Evolutionary conservation across 345 rosid genomes (phyloP), one percentile per base, ranked within the genome.

Genomic region (Ricinus communis): DNA sequence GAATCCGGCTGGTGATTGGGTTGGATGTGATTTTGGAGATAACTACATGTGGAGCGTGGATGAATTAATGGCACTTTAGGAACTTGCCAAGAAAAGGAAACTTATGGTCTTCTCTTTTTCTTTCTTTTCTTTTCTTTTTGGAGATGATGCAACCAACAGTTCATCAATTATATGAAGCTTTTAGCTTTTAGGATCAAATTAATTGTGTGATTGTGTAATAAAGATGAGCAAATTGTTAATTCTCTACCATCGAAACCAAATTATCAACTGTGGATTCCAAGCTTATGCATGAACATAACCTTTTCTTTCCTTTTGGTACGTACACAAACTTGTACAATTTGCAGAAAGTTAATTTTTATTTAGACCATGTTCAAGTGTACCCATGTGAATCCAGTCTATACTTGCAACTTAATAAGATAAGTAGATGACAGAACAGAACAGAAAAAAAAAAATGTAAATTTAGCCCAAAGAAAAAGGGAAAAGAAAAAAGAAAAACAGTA

Each of bases 61-160:
- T 71, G 88, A 89, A 74, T 79, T 43, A 84, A 72, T 93, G 96
- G 90, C 89, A 84, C 76, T 79, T 82, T 71, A 85, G 87, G 82
- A 85, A 83, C 66, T 74, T 57, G 6, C 45, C 52, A 21, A 8
- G 46, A 5, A 45, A 21, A 5, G 30, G n/a, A n/a, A 52, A 24
- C 3, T 19, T 56, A 28, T 25, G 56, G 31, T 56, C 47, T 65
- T 16, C 36, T 31, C 65, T 45, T 21, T 56, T 16, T 30, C 30
- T 18, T 8, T 31, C 30, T 31, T n/a, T n/a, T n/a, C n/a, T n/a
- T n/a, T n/a, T n/a, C n/a, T n/a, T n/a, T n/a, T n/a, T n/a, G n/a
- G 8, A 38, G 53, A 45, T 30, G 38, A 60, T 38, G 58, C 66
- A 51, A 49, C 31, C 31, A 70, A 15, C 33, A 60, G 13, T 4